A percentile compares a stretch with the other conserved stretches of the same genome.
Evolutionary conservation across 2,329 filamentous ascomycete species (phyloP).

Genomic region (Ampelomyces quisqualis): DNA sequence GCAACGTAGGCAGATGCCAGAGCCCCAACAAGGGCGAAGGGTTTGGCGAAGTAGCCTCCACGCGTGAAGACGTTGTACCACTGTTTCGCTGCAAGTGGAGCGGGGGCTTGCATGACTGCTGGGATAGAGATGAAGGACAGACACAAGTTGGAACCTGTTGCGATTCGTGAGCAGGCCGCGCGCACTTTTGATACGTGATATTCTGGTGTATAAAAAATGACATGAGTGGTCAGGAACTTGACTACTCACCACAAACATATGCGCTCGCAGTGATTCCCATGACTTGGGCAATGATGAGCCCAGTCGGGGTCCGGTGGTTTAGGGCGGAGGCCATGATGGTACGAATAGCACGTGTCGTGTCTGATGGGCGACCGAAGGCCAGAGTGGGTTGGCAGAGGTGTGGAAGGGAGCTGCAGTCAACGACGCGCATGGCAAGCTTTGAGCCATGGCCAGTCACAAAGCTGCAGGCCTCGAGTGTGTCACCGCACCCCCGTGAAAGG

Average conservation of each 20-base stretch:
- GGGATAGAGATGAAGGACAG: conserved; percentile 53
- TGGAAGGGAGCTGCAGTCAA: too few species aligned
- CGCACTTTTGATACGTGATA: neutral
- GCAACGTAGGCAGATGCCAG: conserved; percentile 52
- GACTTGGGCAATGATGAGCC: conserved; percentile 52
- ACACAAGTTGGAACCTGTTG: conserved; percentile 36
- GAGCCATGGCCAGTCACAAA: too few species aligned
- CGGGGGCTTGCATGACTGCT: conserved; percentile 57
- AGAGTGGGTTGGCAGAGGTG: neutral
- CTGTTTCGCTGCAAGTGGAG: conserved; percentile 57
- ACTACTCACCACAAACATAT: conserved; percentile 47
- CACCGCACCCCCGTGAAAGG: too few species aligned
- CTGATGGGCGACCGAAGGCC: neutral
- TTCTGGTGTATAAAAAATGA: neutral
- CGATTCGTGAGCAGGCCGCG: conserved; percentile 1
- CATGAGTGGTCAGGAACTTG: neutral
- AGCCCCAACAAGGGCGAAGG: conserved; percentile 45
- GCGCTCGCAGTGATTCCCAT: conserved; percentile 55
- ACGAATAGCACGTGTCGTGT: neutral
- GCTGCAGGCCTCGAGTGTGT: too few species aligned
- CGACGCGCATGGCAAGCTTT: too few species aligned
- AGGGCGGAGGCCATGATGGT: conserved; percentile 23
- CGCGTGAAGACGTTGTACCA: conserved; percentile 51
- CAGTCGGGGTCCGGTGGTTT: conserved; percentile 26
- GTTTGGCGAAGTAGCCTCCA: conserved; percentile 46